A percentile compares a stretch with the other conserved stretches of the same genome.
Conservation (phyloP, 192 early-diverging fungal species). For the Umbelopsis isabellina region DNA sequence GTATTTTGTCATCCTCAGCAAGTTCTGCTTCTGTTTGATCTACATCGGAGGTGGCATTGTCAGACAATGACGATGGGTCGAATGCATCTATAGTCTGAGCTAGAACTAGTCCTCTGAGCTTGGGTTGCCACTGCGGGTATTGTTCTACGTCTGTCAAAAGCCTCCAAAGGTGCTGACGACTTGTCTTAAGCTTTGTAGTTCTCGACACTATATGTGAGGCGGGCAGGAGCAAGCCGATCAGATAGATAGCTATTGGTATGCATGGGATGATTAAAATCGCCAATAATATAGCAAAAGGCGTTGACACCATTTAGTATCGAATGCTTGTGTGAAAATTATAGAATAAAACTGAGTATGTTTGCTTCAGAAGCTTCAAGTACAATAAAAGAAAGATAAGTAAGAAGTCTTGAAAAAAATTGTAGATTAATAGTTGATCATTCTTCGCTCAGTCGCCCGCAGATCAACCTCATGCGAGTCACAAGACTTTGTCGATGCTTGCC, state of each 20-base stretch:
- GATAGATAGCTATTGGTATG: constrained; percentile 31
- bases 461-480: constrained; percentile 19
- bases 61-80: background rate
- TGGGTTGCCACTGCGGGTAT: constrained; percentile 32
- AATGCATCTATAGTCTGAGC: constrained; percentile 8
- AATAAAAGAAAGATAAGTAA: background rate
- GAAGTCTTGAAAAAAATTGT: background rate
- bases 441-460: constrained; percentile 8
- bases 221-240: constrained; percentile 31
- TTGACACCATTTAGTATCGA: constrained; percentile 1
- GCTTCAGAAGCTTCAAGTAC: too few species aligned
- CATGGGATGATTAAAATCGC: constrained; percentile 28
- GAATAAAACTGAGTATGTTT: too few species aligned
- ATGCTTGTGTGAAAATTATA: too few species aligned
- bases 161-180: constrained; percentile 25
- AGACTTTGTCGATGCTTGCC: constrained; percentile 3
- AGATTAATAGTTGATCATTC: background rate
- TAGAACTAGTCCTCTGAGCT: constrained; percentile 20
- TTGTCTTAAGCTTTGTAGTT: constrained; percentile 22
- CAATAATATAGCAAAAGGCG: constrained; percentile 6
- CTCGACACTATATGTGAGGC: constrained; percentile 31
- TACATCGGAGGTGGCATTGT: background rate
- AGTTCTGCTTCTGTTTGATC: constrained; percentile 4
- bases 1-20: constrained; percentile 3
- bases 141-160: constrained; percentile 29